These are phyloP conservation scores for Patellifolia procumbens DNA, from an alignment of 179 eudicot genomes.

Conservation along the genomic window DNA sequence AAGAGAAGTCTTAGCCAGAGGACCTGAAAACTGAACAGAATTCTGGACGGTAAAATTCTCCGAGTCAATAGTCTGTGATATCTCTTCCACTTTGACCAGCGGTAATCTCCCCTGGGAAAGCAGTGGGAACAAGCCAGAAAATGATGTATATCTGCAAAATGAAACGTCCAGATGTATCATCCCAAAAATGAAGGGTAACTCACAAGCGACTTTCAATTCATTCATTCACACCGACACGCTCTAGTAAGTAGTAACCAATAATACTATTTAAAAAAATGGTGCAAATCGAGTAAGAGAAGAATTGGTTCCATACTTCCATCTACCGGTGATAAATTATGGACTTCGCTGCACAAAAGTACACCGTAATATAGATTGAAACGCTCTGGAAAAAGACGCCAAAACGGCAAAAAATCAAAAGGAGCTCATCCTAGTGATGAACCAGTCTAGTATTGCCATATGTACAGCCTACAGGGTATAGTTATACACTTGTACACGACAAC, in stretches of 20 bases:
- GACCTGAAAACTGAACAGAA: constrained; percentile 76
- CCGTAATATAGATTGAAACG: background rate
- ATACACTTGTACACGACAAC: background rate
- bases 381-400: background rate
- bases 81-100: constrained; percentile 77
- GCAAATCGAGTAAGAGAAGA: background rate
- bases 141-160: constrained; percentile 76
- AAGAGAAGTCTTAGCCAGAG: constrained; percentile 71
- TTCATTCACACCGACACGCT: background rate
- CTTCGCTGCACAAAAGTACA: background rate
- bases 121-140: constrained; percentile 67
- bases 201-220: background rate
- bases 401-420: constrained; percentile 2
- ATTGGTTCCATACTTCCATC: background rate
- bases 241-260: no score
- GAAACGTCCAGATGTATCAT: background rate
- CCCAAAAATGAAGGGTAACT: background rate
- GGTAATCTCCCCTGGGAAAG: constrained; percentile 55
- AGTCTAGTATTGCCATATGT: background rate
- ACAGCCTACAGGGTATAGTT: background rate
- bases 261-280: background rate
- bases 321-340: background rate
- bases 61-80: constrained; percentile 85
- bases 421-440: background rate
- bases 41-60: constrained; percentile 77